Percentiles rank a stretch among this genome's conserved stretches.
Evolutionary conservation across 2,329 filamentous ascomycete genomes (phyloP).

Genomic region (Neurospora sp.): DNA sequence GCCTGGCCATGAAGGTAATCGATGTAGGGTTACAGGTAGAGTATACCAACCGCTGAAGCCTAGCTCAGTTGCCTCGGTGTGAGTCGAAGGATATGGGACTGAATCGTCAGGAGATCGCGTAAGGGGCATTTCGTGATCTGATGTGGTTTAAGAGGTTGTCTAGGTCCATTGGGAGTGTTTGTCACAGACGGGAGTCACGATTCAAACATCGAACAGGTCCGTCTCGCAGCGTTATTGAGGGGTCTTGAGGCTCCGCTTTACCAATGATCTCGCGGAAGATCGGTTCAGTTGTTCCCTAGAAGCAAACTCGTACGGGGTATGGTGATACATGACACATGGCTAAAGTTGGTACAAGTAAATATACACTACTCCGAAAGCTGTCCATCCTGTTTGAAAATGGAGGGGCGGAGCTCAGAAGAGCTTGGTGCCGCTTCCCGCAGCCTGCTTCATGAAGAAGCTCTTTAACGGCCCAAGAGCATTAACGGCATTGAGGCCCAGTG

Average conservation of each 20-base stretch:
- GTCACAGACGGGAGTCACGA: background rate
- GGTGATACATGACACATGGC: background rate
- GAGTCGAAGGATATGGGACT: background rate
- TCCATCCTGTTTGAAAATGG: background rate
- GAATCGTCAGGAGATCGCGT: background rate
- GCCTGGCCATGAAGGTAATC: background rate
- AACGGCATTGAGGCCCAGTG: conserved; percentile 65
- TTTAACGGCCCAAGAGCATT: conserved; percentile 69
- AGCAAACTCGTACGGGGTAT: background rate
- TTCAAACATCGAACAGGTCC: background rate
- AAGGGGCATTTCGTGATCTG: background rate
- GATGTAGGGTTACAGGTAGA: background rate
- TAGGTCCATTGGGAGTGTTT: background rate
- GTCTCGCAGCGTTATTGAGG: background rate
- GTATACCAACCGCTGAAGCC: background rate
- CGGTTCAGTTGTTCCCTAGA: background rate
- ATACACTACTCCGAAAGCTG: background rate
- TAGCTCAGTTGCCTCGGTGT: background rate
- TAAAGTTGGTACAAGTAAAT: background rate
- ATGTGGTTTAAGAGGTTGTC: background rate
- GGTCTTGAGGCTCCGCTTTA: background rate
- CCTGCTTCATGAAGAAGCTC: conserved; percentile 73
- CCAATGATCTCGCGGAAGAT: background rate
- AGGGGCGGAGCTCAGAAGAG: conserved; percentile 21
- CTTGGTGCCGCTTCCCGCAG: conserved; percentile 44